Conservation (phyloP, 805 yeast genomes). For the Dipodascopsis tothii region DNA sequence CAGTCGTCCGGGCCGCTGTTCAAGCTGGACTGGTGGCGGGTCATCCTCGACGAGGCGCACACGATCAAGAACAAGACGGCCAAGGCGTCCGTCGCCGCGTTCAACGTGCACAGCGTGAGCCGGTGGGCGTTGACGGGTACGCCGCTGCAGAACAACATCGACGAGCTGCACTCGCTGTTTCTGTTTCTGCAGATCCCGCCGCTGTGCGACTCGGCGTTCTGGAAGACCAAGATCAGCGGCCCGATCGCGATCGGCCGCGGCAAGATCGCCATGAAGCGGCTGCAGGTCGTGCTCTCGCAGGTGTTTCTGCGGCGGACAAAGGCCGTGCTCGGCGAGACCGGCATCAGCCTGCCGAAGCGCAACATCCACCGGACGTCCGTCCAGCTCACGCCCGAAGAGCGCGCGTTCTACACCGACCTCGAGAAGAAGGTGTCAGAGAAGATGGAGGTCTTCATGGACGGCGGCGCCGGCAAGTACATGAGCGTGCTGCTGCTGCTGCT, state of each 20-base stretch:
- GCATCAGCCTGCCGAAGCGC: constrained; percentile 40
- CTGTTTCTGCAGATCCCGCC: constrained; percentile 34
- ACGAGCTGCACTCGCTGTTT: constrained; percentile 47
- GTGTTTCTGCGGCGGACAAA: constrained; percentile 45
- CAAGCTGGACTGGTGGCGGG: constrained; percentile 41
- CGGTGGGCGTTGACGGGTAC: constrained; percentile 63
- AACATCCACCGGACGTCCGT: constrained; percentile 33
- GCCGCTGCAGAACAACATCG: constrained; percentile 51
- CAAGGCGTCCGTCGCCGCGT: constrained; percentile 41
- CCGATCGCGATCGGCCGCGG: constrained; percentile 26
- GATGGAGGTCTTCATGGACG: constrained; percentile 34
- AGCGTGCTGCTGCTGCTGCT: constrained; percentile 64
- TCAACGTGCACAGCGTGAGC: constrained; percentile 35
- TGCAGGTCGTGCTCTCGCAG: constrained; percentile 28
- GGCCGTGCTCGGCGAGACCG: constrained; percentile 28
- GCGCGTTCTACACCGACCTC: constrained; percentile 48
- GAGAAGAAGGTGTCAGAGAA: constrained; percentile 35
- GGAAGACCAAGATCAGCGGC: constrained; percentile 27
- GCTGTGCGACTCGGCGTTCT: constrained; percentile 21
- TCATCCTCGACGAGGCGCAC: constrained; percentile 63
- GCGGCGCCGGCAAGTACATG: constrained; percentile 38
- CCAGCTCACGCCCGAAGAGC: constrained; percentile 48
- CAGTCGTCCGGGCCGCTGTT: constrained; percentile 25
- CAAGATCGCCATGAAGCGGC: constrained; percentile 23
- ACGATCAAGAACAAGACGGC: constrained; percentile 47